phyloP scores from a whole-genome alignment of 306 rosid genomes.

The Rosa rugosa region DNA sequence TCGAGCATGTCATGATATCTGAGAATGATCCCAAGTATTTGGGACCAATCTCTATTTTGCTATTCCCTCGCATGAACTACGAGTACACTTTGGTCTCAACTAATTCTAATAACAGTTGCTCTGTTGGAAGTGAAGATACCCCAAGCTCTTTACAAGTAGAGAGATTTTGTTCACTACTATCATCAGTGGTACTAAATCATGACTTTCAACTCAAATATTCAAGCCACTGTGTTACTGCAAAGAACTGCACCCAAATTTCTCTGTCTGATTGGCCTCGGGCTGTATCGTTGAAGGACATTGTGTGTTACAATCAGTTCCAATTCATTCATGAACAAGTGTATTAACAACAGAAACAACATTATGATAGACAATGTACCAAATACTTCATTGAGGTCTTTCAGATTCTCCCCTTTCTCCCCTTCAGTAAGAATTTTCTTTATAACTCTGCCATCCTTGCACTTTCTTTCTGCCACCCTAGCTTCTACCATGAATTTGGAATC shows the following conservation, averaged over 20 bases:
- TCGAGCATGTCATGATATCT: slow-evolving; percentile 41
- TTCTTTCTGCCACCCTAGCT: no score
- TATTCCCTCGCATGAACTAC: slow-evolving; percentile 39
- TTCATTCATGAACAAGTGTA: no score
- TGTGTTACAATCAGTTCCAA: no score
- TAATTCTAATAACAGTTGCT: slow-evolving; percentile 2
- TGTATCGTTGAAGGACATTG: slow-evolving; percentile 36
- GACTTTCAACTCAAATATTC: slow-evolving; percentile 42
- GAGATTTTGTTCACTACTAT: slow-evolving; percentile 30
- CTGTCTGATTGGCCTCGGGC: slow-evolving; percentile 29
- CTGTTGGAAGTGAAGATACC: slow-evolving; percentile 14
- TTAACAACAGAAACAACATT: no score
- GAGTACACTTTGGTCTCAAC: slow-evolving; percentile 30
- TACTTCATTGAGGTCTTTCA: no score
- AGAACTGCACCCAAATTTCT: slow-evolving; percentile 38
- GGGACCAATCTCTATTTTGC: slow-evolving; percentile 39
- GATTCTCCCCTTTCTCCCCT: no score
- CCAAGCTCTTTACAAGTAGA: not conserved
- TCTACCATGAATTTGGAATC: no score
- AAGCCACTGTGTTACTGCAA: slow-evolving; percentile 34
- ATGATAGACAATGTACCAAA: no score
- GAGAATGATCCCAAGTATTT: slow-evolving; percentile 24
- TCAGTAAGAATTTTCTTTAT: no score
- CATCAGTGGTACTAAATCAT: not conserved
- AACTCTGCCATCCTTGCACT: no score